Evolutionary conservation across 1,139 yeast species (phyloP).

Genomic region (Yamadazyma songkhlaensis): DNA sequence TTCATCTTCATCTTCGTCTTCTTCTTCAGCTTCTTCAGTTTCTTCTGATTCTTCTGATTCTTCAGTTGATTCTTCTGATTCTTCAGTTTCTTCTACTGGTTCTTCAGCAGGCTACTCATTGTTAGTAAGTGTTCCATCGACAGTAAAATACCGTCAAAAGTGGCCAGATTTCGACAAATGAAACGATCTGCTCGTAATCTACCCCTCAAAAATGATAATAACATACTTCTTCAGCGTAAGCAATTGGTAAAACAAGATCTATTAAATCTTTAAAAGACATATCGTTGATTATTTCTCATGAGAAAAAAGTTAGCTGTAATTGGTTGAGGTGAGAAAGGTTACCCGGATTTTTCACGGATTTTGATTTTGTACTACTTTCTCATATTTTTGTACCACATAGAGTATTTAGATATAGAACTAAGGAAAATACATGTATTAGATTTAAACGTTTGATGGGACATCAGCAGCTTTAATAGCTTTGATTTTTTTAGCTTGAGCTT

Average conservation of each 20-base stretch:
- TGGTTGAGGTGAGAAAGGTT: conserved; percentile 17
- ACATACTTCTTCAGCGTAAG: conserved; percentile 80
- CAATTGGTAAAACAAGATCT: conserved; percentile 81
- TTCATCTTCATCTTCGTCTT: conserved; percentile 66
- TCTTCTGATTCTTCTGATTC: conserved; percentile 39
- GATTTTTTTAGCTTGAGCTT: conserved; percentile 72
- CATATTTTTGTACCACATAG: too few species aligned
- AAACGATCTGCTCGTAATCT: too few species aligned
- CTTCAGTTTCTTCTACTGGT: conserved; percentile 6
- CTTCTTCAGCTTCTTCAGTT: conserved; percentile 54
- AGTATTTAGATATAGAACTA: not conserved
- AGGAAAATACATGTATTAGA: conserved; percentile 1
- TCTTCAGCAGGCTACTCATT: conserved; percentile 7
- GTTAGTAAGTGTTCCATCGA: conserved; percentile 3
- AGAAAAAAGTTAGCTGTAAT: conserved; percentile 25
- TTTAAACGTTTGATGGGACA: conserved; percentile 13
- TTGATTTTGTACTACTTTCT: not conserved
- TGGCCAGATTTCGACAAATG: too few species aligned
- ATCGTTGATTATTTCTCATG: conserved; percentile 14
- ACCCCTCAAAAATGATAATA: too few species aligned
- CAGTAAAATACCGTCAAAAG: too few species aligned
- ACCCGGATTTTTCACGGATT: conserved; percentile 7
- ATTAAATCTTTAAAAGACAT: conserved; percentile 73
- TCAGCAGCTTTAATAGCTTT: conserved; percentile 45
- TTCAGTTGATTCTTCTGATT: conserved; percentile 24